These are phyloP conservation scores for Spiraea crenata DNA, from an alignment of 331 rosid species.

Conservation along the genomic window DNA sequence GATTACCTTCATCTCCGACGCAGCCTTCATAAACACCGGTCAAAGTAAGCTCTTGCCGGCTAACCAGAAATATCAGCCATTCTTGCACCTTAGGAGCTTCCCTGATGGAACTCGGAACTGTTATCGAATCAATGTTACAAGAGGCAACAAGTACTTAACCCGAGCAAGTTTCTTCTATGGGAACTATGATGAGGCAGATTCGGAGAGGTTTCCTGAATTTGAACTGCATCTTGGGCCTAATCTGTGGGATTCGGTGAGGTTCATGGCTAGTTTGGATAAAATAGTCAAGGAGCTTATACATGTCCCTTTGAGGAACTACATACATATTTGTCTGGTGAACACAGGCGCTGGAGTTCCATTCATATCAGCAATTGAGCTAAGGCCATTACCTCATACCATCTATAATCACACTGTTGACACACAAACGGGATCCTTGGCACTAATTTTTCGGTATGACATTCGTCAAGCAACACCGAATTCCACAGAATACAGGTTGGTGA, in stretches of 20 bases:
- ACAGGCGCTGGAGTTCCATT: constrained; percentile 22
- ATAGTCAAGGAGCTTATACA: too few species aligned
- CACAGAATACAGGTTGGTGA: background rate
- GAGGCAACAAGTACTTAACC: constrained; percentile 26
- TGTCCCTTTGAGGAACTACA: background rate
- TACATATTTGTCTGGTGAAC: constrained; percentile 22
- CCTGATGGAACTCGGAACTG: constrained; percentile 40
- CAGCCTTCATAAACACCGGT: constrained; percentile 1
- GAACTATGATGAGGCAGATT: constrained; percentile 18
- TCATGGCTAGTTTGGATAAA: too few species aligned
- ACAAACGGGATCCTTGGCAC: constrained; percentile 2
- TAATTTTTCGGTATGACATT: background rate
- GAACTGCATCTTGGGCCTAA: constrained; percentile 39
- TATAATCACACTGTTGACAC: background rate
- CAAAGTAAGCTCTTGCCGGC: background rate
- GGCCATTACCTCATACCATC: constrained; percentile 10
- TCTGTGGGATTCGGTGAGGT: constrained; percentile 20
- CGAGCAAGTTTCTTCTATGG: constrained; percentile 11
- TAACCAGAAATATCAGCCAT: background rate
- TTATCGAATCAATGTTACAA: constrained; percentile 26
- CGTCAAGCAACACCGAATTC: background rate
- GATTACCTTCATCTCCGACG: constrained; percentile 9
- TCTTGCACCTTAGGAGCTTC: constrained; percentile 30
- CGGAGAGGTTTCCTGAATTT: constrained; percentile 19
- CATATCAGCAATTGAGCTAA: constrained; percentile 7